phyloP scores from a whole-genome alignment of 139 green algal species.

The Micractinium sp. region DNA sequence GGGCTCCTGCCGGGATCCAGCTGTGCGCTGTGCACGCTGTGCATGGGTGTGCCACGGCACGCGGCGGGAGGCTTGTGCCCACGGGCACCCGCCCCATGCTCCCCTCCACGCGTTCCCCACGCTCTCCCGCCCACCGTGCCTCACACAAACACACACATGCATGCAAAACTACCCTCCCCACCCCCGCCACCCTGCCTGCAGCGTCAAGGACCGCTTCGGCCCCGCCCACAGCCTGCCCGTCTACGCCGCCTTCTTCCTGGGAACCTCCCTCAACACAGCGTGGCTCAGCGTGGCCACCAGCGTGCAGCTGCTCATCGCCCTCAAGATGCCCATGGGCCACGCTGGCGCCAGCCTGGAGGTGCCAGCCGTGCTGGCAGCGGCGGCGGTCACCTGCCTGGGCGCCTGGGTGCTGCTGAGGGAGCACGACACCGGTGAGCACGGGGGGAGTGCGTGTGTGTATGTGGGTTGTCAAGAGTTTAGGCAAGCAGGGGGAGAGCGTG shows the following conservation, averaged over 20 bases:
- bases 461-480: not conserved
- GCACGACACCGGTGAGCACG: slow-evolving; percentile 21
- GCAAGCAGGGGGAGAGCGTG: too few species aligned
- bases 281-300: slow-evolving; percentile 70
- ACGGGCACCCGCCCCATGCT: too few species aligned
- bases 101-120: too few species aligned
- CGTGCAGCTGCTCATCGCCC: slow-evolving; percentile 63
- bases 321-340: slow-evolving; percentile 30
- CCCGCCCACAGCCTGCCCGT: slow-evolving; percentile 37
- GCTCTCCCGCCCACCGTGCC: too few species aligned
- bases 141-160: too few species aligned
- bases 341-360: slow-evolving; percentile 30
- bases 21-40: too few species aligned
- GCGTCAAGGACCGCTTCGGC: slow-evolving; percentile 36
- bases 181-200: slow-evolving; percentile 16
- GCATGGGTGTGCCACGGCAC: too few species aligned
- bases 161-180: too few species aligned
- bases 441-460: not conserved
- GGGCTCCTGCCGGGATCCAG: too few species aligned
- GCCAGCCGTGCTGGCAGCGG: slow-evolving; percentile 43
- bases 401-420: slow-evolving; percentile 6
- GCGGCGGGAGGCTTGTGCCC: too few species aligned
- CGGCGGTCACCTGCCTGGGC: slow-evolving; percentile 34
- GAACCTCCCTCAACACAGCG: slow-evolving; percentile 70
- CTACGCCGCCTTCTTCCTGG: slow-evolving; percentile 59